Percentiles rank a stretch among this genome's conserved stretches.
These are phyloP conservation scores for Westerdykella aurantiaca DNA, from an alignment of 2,329 filamentous ascomycete genomes.

Conservation along the genomic window DNA sequence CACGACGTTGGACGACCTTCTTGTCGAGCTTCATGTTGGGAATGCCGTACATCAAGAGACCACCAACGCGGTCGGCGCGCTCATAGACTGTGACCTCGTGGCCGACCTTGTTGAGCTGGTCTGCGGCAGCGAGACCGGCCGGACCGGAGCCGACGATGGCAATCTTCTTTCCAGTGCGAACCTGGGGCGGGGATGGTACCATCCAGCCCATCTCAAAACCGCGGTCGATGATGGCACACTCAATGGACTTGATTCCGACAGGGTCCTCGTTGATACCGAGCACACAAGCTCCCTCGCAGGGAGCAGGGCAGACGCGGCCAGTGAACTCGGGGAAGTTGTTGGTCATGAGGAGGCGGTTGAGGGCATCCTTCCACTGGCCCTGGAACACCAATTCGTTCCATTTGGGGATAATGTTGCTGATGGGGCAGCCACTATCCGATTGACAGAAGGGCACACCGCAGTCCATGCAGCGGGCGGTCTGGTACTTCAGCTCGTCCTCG, in stretches of 20 bases:
- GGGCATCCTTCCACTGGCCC: slow-evolving; percentile 81
- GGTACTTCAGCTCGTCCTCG: slow-evolving; percentile 94
- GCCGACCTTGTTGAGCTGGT: slow-evolving; percentile 90
- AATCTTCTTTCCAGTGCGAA: slow-evolving; percentile 80
- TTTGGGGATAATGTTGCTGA: slow-evolving; percentile 96
- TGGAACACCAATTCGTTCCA: slow-evolving; percentile 74
- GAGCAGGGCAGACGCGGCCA: slow-evolving; percentile 91
- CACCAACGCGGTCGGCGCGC: slow-evolving; percentile 82
- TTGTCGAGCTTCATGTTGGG: slow-evolving; percentile 99
- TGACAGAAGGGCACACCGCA: slow-evolving; percentile 98
- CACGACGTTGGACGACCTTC: slow-evolving; percentile 89
- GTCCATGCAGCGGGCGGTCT: slow-evolving; percentile 96
- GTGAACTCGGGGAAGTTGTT: slow-evolving; percentile 99
- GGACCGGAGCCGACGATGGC: slow-evolving; percentile 90
- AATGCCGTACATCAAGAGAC: slow-evolving; percentile 96
- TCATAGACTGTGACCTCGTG: slow-evolving; percentile 88
- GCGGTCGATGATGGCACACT: slow-evolving; percentile 95
- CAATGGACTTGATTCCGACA: slow-evolving; percentile 96
- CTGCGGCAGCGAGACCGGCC: slow-evolving; percentile 80
- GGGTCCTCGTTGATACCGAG: slow-evolving; percentile 95
- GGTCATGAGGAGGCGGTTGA: slow-evolving; percentile 88
- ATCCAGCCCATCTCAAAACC: slow-evolving; percentile 99
- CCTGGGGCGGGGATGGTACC: slow-evolving; percentile 70
- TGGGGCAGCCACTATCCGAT: slow-evolving; percentile 90
- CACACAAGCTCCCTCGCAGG: slow-evolving; percentile 93